Evolutionary conservation across 768 basidiomycete genomes (phyloP), one percentile per base, ranked within the genome.

Genomic region (Agaricus subrufescens): DNA sequence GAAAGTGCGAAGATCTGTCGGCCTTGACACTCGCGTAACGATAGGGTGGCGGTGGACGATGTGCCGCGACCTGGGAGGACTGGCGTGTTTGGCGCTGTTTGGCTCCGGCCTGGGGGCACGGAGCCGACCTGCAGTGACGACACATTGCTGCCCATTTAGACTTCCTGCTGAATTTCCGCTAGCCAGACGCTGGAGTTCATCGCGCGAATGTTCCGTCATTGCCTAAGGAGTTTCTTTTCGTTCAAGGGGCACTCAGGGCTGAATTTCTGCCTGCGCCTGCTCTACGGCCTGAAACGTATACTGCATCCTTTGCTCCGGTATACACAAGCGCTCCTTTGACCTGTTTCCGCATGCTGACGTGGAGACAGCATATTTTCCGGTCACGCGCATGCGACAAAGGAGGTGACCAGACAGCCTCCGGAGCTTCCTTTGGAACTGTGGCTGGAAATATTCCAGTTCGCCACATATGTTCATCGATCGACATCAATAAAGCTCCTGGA

Each of bases 401-500:
- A 60, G 58, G 52, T 52, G 44, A 51, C 48, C 27, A 63, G 55
- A 43, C 63, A 65, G n/a, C 65, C 62, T 14, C 70, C 69, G 37
- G 66, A 73, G 47, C 66, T 81, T n/a, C 78, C 80, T 7, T 67
- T 73, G 15, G 80, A 83, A 57, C 62, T 83, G 39, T 80, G 79
- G 77, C 69, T 80, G 19, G 80, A 82, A 59, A 83, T 83, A 38
- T 81, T 83, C 64, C 74, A 79, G 54, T 81, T 79, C 62, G 76
- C 79, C 4, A 81, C 80, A 14, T 75, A 79, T 62, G 69, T 78
- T 49, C 75, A 78, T 58, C 68, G 67, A 7, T 66, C 75, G 44
- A 69, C 71, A 45, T 72, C 75, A 31, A 69, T 82, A 59, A 68
- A 68, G 23, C 77, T 77, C 8, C 61, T 76, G 48, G 73, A 81